phyloP scores from a whole-genome alignment of 306 rosid species.

The Crataegus laevigata region DNA sequence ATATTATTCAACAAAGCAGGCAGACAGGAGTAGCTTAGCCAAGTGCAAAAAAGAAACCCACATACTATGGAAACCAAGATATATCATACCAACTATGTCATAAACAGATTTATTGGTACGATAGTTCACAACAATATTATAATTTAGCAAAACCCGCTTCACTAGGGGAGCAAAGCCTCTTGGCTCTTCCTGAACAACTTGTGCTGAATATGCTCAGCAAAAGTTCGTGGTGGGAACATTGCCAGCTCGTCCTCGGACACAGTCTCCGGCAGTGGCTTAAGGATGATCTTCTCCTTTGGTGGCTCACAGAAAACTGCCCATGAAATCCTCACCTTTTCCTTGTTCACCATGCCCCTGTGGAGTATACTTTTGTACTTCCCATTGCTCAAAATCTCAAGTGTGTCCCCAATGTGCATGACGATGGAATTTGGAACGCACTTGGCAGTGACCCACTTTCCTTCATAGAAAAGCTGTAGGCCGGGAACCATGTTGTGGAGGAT shows the following conservation, averaged over 20 bases:
- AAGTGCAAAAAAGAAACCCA: background rate
- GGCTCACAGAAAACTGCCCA: constrained; percentile 96
- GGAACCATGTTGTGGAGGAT: constrained; percentile 89
- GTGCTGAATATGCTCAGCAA: constrained; percentile 72
- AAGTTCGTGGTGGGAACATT: constrained; percentile 67
- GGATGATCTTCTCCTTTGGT: constrained; percentile 75
- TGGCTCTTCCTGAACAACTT: constrained; percentile 58
- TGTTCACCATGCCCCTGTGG: constrained; percentile 77
- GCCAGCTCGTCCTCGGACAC: constrained; percentile 47
- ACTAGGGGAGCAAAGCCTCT: constrained; percentile 5
- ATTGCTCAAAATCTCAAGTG: constrained; percentile 73
- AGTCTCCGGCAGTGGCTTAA: constrained; percentile 62
- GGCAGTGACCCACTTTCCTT: constrained; percentile 66
- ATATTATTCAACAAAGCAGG: constrained; percentile 1
- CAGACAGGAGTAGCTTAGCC: background rate
- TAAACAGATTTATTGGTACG: background rate
- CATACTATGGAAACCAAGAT: background rate
- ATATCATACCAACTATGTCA: background rate
- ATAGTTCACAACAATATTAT: background rate
- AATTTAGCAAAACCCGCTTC: background rate
- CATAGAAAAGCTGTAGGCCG: constrained; percentile 68
- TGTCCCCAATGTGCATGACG: constrained; percentile 83
- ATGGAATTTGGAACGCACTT: constrained; percentile 71
- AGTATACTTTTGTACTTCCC: constrained; percentile 77
- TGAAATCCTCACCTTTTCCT: constrained; percentile 77